Conservation (phyloP, 2,329 filamentous ascomycete species). For the Fusarium sp. region DNA sequence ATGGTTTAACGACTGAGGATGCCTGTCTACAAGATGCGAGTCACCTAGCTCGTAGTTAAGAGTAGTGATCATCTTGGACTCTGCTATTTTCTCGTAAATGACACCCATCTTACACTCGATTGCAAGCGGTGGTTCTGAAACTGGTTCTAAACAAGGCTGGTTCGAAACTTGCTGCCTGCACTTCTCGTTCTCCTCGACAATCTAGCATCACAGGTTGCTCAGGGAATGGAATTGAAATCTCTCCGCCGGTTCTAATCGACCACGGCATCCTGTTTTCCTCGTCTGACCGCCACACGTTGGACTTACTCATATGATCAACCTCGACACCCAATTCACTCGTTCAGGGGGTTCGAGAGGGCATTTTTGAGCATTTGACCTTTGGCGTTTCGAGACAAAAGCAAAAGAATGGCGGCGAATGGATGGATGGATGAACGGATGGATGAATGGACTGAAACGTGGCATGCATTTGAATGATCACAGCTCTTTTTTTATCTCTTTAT, state of each 20-base stretch:
- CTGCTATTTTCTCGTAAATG: constrained; percentile 29
- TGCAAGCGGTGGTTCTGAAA: constrained; percentile 3
- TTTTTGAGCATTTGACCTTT: constrained; percentile 44
- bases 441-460: constrained; percentile 45
- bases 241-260: constrained; percentile 21
- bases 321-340: constrained; percentile 22
- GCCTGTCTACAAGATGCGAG: constrained; percentile 42
- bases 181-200: constrained; percentile 22
- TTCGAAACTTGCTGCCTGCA: constrained; percentile 8
- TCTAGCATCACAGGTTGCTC: constrained; percentile 4
- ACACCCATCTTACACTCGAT: constrained; percentile 34
- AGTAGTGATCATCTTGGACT: constrained; percentile 31
- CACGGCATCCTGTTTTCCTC: constrained; percentile 35
- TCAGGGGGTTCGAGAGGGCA: constrained; percentile 25
- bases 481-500: constrained; percentile 40
- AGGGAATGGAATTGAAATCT: constrained; percentile 24
- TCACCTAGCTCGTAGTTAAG: constrained; percentile 25
- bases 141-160: not conserved
- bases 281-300: constrained; percentile 40
- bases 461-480: constrained; percentile 46
- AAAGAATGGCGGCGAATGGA: constrained; percentile 46
- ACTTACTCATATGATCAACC: constrained; percentile 40
- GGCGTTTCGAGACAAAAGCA: constrained; percentile 46
- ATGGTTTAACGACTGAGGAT: constrained; percentile 49
- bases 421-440: constrained; percentile 42